These are phyloP conservation scores for Hygrocybe punicea DNA, from an alignment of 768 basidiomycete genomes.

Conservation along the genomic window DNA sequence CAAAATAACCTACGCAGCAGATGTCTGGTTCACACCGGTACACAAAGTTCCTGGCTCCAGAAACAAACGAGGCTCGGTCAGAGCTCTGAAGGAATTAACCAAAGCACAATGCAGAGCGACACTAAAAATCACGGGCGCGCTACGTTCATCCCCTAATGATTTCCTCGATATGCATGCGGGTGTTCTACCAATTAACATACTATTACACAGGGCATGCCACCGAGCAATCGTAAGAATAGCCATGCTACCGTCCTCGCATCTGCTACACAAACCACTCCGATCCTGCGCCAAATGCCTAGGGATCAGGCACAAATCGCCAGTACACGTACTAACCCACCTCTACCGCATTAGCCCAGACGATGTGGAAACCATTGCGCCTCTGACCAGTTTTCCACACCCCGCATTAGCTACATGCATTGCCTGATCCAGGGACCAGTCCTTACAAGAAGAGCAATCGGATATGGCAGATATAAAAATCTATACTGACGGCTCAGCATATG, in stretches of 20 bases:
- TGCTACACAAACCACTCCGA: conserved; percentile 6
- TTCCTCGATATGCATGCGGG: conserved; percentile 17
- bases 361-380: conserved; percentile 16
- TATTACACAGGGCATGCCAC: conserved; percentile 10
- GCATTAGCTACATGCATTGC: conserved; percentile 1
- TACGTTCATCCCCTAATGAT: conserved; percentile 19
- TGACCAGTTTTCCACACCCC: not conserved
- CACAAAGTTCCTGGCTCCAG: not conserved
- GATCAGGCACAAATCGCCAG: conserved; percentile 15
- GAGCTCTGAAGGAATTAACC: conserved; percentile 10
- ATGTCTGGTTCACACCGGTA: too few relatives aligned
- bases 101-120: conserved; percentile 18
- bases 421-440: conserved; percentile 2
- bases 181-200: conserved; percentile 11
- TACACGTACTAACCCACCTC: conserved; percentile 19
- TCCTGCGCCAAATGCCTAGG: not conserved
- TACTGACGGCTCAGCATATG: conserved; percentile 20
- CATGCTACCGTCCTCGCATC: conserved; percentile 17
- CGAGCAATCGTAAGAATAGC: conserved; percentile 11
- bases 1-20: too few relatives aligned
- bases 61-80: conserved; percentile 9
- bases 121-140: too few relatives aligned
- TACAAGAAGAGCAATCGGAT: conserved; percentile 2
- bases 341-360: conserved; percentile 1
- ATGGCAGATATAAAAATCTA: conserved; percentile 12